Evolutionary conservation across 352 stramenopile species (phyloP).

Genomic region (Globisporangium alternatum): DNA sequence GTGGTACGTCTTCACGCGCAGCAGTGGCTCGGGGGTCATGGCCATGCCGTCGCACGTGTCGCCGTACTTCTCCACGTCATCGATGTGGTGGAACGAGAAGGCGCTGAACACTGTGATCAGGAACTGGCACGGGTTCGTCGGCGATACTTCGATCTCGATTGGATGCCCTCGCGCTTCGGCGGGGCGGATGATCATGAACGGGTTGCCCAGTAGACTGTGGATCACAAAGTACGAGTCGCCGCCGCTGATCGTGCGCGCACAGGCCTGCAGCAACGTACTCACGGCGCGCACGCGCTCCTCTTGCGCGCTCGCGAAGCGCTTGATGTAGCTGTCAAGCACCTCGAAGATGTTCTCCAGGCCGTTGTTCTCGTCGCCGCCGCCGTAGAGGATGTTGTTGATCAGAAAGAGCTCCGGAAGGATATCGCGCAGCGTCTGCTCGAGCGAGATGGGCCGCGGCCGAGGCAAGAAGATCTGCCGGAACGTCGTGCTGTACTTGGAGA

Average conservation of each 20-base stretch:
- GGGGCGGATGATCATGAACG: conserved; percentile 70
- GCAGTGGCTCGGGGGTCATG: conserved; percentile 53
- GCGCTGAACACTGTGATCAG: conserved; percentile 75
- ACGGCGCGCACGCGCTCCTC: conserved; percentile 68
- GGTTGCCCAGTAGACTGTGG: conserved; percentile 66
- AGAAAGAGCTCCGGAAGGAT: conserved; percentile 75
- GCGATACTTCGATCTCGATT: conserved; percentile 71
- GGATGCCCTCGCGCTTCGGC: conserved; percentile 62
- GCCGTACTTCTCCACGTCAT: conserved; percentile 73
- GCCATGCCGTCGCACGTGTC: conserved; percentile 28
- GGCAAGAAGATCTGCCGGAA: conserved; percentile 75
- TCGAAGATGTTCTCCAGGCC: conserved; percentile 80
- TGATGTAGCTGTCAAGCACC: conserved; percentile 68
- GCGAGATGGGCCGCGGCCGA: conserved; percentile 60
- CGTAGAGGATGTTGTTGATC: conserved; percentile 79
- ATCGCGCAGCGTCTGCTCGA: conserved; percentile 76
- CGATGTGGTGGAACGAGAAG: conserved; percentile 75
- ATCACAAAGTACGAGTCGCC: conserved; percentile 83
- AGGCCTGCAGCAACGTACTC: conserved; percentile 68
- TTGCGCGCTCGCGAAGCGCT: conserved; percentile 55
- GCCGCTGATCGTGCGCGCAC: conserved; percentile 69
- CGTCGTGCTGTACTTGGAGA: conserved; percentile 55
- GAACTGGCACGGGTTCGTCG: conserved; percentile 53
- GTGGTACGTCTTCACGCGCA: conserved; percentile 67
- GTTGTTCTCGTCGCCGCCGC: conserved; percentile 59